Percentiles rank a stretch among this genome's conserved stretches.
Conservation (phyloP, 1,139 yeast genomes). For the Geotrichum carabidarum region DNA sequence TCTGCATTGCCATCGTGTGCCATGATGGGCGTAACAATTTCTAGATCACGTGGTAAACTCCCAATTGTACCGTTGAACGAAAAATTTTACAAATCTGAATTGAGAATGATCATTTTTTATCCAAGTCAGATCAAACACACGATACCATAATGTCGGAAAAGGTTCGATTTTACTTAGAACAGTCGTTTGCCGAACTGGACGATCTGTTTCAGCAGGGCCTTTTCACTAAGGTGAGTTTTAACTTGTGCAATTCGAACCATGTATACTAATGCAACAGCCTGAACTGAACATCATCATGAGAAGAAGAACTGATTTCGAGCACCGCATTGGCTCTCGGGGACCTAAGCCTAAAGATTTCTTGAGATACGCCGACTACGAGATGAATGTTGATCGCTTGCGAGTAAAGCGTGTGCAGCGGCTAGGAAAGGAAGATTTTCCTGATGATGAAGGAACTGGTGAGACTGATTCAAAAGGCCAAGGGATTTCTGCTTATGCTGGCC, state of each 20-base stretch:
- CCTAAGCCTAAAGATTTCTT: conserved; percentile 73
- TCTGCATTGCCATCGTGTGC: too few species aligned
- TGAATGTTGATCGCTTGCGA: conserved; percentile 71
- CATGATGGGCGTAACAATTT: too few species aligned
- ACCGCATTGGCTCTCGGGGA: conserved; percentile 79
- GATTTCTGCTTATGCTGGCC: conserved; percentile 83
- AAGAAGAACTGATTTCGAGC: conserved; percentile 93
- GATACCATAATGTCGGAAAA: conserved; percentile 57
- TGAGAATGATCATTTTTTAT: neutral
- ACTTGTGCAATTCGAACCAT: neutral
- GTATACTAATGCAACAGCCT: conserved; percentile 43
- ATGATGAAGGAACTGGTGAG: conserved; percentile 12
- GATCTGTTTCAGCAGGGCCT: conserved; percentile 78
- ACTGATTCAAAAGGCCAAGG: conserved; percentile 20
- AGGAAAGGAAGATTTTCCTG: conserved; percentile 31
- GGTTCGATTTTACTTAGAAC: conserved; percentile 73
- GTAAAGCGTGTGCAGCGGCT: conserved; percentile 65
- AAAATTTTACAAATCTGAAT: neutral
- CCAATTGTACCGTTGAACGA: neutral
- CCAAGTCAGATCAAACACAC: neutral
- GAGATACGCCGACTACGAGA: conserved; percentile 76
- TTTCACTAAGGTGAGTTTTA: conserved; percentile 41
- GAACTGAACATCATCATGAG: conserved; percentile 87
- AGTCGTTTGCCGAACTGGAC: conserved; percentile 86
- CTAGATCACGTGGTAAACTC: neutral